phyloP scores from a whole-genome alignment of 805 yeast species.

The Hanseniaspora taiwanica region DNA sequence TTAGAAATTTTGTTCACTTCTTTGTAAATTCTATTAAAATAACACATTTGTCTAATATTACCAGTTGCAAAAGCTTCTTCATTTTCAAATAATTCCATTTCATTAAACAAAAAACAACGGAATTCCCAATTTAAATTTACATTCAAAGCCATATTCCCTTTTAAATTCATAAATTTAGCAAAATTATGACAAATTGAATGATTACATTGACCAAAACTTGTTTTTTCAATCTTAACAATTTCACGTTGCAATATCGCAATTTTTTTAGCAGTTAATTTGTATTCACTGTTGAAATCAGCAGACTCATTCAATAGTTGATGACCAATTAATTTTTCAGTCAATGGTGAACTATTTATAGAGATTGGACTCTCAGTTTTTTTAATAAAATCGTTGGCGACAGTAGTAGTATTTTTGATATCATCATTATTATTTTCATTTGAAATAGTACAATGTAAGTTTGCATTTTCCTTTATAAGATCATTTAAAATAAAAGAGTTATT shows the following conservation, averaged over 20 bases:
- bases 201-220: constrained; percentile 10
- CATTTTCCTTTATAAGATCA: neutral
- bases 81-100: constrained; percentile 18
- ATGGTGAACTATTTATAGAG: neutral
- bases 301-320: too few relatives aligned
- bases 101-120: constrained; percentile 17
- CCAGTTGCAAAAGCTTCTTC: constrained; percentile 4
- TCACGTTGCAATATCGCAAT: constrained; percentile 8
- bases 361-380: neutral
- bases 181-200: constrained; percentile 8
- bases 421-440: too few relatives aligned
- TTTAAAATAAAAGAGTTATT: neutral
- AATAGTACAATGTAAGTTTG: too few relatives aligned
- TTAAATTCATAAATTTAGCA: too few relatives aligned
- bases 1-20: neutral
- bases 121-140: too few relatives aligned
- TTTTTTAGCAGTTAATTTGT: constrained; percentile 2
- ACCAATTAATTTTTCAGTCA: neutral
- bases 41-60: constrained; percentile 20
- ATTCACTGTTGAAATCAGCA: too few relatives aligned
- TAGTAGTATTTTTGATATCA: too few relatives aligned
- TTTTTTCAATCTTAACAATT: constrained; percentile 8
- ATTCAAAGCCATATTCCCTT: too few relatives aligned
- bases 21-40: constrained; percentile 15
- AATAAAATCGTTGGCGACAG: neutral